Conservation (phyloP, 331 rosid genomes). For the Malus hybrid region DNA sequence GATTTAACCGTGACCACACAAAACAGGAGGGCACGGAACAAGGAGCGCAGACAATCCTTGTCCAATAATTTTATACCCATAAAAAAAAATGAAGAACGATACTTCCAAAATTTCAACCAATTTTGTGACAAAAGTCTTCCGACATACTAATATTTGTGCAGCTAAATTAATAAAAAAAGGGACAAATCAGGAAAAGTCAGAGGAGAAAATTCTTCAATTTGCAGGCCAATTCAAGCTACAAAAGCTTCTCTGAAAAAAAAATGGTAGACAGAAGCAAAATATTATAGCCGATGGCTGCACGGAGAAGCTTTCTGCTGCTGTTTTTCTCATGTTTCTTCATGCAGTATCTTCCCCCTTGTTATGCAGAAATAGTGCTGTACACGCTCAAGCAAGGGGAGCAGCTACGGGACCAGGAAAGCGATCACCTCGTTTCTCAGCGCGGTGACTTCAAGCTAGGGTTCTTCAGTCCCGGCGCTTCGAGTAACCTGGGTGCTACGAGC, state of each 20-base stretch:
- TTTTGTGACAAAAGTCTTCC: not conserved
- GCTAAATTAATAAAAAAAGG: not conserved
- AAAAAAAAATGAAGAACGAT: not conserved
- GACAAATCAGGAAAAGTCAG: not conserved
- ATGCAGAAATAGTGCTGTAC: not conserved
- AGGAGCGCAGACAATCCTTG: too few relatives aligned
- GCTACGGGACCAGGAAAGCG: not conserved
- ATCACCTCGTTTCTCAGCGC: not conserved
- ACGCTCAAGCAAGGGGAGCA: not conserved
- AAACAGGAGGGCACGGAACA: too few relatives aligned
- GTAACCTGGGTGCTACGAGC: not conserved
- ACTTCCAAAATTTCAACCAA: not conserved
- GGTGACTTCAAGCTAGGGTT: slow-evolving; percentile 20
- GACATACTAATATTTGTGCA: not conserved
- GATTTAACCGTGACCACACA: too few relatives aligned
- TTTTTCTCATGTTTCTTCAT: not conserved
- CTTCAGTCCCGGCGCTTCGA: slow-evolving; percentile 11
- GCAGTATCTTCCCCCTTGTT: not conserved
- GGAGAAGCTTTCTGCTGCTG: not conserved
- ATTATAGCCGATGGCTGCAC: not conserved
- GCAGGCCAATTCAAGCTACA: not conserved
- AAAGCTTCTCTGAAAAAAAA: too few relatives aligned
- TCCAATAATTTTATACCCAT: not conserved
- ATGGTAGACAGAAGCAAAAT: not conserved
- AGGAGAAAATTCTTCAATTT: not conserved